These are phyloP conservation scores for Globisporangium barbulae DNA, from an alignment of 352 stramenopile species.

Conservation along the genomic window DNA sequence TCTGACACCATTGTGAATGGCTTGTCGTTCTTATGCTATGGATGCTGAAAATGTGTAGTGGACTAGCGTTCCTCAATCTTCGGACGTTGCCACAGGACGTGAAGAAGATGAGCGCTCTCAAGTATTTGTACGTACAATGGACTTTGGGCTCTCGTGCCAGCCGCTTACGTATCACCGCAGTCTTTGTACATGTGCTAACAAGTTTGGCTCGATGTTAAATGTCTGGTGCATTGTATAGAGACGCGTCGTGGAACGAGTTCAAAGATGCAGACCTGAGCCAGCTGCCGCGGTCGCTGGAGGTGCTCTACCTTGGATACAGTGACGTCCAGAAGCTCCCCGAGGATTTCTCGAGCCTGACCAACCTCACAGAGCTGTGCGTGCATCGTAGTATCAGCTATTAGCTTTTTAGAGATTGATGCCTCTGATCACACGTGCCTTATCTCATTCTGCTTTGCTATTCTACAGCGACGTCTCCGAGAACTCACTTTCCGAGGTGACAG, in stretches of 20 bases:
- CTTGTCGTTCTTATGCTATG: neutral
- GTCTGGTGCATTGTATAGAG: slow-evolving; percentile 14
- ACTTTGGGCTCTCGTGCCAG: neutral
- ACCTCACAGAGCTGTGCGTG: slow-evolving; percentile 23
- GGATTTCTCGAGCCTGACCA: slow-evolving; percentile 22
- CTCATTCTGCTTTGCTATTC: slow-evolving; percentile 1
- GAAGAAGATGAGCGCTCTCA: slow-evolving; percentile 19
- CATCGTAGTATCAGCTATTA: neutral
- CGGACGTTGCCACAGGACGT: slow-evolving; percentile 19
- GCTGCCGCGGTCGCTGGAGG: slow-evolving; percentile 25
- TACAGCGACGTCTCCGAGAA: slow-evolving; percentile 19
- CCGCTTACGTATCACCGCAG: neutral
- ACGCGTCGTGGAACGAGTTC: slow-evolving; percentile 37
- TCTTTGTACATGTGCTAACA: neutral
- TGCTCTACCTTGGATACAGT: slow-evolving; percentile 22
- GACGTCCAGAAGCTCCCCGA: slow-evolving; percentile 21
- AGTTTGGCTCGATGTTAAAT: neutral
- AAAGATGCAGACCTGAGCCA: slow-evolving; percentile 18
- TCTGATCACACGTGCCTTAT: neutral
- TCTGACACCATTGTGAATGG: neutral
- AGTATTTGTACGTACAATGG: slow-evolving; percentile 17
- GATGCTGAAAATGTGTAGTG: neutral
- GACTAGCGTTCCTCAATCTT: slow-evolving; percentile 10
- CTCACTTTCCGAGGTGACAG: slow-evolving; percentile 9
- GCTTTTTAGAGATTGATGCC: neutral